Base-by-base conservation (phyloP, 768 basidiomycete species). In the button mushroom (Agaricus bisporus) region DNA sequence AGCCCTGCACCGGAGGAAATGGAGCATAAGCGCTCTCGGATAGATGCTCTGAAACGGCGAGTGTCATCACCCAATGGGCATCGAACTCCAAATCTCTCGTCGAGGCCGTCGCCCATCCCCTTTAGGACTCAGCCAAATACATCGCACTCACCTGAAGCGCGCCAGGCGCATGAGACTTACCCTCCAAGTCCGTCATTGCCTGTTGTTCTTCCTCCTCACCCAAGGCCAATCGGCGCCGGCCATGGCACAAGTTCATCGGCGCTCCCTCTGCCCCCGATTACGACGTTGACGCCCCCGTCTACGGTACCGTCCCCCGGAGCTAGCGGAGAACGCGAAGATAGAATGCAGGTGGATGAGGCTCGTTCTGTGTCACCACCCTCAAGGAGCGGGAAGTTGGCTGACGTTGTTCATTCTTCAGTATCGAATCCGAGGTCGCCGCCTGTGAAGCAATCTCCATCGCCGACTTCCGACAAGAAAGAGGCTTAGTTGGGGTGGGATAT, bases 151-250 rank as follows among this genome's bases (percentile, higher is more conserved):
- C 85, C 85, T 17, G 86, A 88, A 63, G 73, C 76, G 11, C 80
- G 84, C 28, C 80, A 79, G 48, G 51, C 62, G 2, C 63, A 68
- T 49, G 80, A 80, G 37, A 64, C 68, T 4, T 81, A 77, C 54
- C 73, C 76, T 36, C 70, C 79, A 51, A 75, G 76, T 59, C 82
- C 87, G 0, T 66, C 81, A 22, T 68, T 86, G 11, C 77, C 83
- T 5, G 74, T 76, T 28, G 77, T 79, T 6, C 74, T 90, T 29
- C 88, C 88, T 39, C 85, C 86, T 22, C 88, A 88, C 63, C 87
- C 88, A 42, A 77, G 84, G 22, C 87, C 87, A 10, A 76, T 87
- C 47, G 87, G 86, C 14, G 69, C 71, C 11, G 78, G 80, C 0
- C 68, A 79, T 48, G 67, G 65, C 48, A 64, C 59, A 37, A 63